Base-by-base conservation (phyloP, 768 basidiomycete species). In the Psilocybe azurescens region DNA sequence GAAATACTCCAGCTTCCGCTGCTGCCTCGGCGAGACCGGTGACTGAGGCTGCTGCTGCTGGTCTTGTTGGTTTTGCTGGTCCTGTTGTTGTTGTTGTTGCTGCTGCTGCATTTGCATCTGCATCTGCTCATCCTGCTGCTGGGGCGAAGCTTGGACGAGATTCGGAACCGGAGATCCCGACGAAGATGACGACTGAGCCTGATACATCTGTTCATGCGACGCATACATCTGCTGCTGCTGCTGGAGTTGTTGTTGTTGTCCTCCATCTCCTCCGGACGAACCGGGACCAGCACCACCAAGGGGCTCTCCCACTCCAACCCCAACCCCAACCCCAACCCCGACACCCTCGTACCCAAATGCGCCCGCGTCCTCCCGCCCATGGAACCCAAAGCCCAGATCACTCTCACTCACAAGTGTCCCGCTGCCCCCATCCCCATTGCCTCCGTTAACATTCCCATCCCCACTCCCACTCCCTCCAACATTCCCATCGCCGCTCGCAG, bases 351-450 rank as follows among this genome's bases (percentile, higher is more conserved):
- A 57, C 48, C 55, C 53, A 49, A 52, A 49, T 32, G 36, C 46
- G 13, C 49, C 62, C 13, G 53, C 58, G 52, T 54, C 61, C 24
- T 65, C 66, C 53, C 65, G 62, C 4, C 64, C 51, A 56, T 58
- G 66, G 32, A 69, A 69, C 24, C 66, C 69, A 53, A 69, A 69
- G 24, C 66, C 69, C 4, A 69, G 53, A 51, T 69, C 69, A 36
- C 66, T 67, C 64, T 69, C 69, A 39, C 61, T 69, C 5, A 61
- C 63, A 16, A 56, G 46, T 32, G 47, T 55, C 48, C 52, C 20
- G 5, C n/a, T 14, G 2, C 14, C 36, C 5, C 24, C 48, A 28
- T 18, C 11, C 33, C 33, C 33, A 36, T 36, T 36, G 7, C 24
- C 24, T 24, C 24, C 24, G 24, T 24, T 24, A 24, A 24, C 24